Base-by-base conservation (phyloP, 345 rosid species). In the Hevea brasiliensis region DNA sequence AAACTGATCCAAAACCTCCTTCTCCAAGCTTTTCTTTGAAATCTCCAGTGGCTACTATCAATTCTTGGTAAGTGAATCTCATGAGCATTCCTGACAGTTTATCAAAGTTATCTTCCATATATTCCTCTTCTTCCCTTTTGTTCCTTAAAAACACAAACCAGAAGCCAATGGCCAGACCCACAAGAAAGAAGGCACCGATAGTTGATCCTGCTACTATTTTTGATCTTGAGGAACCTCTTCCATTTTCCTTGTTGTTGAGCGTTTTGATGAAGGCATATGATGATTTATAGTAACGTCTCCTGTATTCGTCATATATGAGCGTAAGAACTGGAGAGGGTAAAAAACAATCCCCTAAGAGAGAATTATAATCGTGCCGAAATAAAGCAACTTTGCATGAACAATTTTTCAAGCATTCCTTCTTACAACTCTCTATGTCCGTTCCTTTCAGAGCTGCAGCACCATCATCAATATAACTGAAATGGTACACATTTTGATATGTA, bases 311-410 rank as follows among this genome's bases (percentile, higher is more conserved):
- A 23, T 23, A 1, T 60, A n/a, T n/a, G n/a, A n/a, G n/a, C n/a
- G n/a, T n/a, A n/a, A n/a, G n/a, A n/a, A n/a, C n/a, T n/a, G n/a
- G n/a, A n/a, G n/a, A n/a, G n/a, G n/a, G n/a, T n/a, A n/a, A 29
- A 7, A 17, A 35, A 32, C 41, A 32, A 15, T 15, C 17, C n/a
- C 42, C 41, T 17, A 4, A 3, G 23, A 18, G 14, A 45, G 6
- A 41, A 24, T 11, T 18, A 23, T 21, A 11, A 0, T 4, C 1
- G 14, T 12, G 8, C 15, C 3, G 21, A 68, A 68, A 68, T n/a
- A 48, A 18, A 53, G 50, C 72, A 54, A 21, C 61, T 1, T 11
- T 32, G 61, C 72, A 68, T 1, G 61, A 53, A 68, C 61, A 68
- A 2, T 54, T 68, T 5, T 21, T 68, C 26, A 35, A 54, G 32